Conservation (phyloP, 495 filamentous ascomycete species). For the Penicillium antarcticum region DNA sequence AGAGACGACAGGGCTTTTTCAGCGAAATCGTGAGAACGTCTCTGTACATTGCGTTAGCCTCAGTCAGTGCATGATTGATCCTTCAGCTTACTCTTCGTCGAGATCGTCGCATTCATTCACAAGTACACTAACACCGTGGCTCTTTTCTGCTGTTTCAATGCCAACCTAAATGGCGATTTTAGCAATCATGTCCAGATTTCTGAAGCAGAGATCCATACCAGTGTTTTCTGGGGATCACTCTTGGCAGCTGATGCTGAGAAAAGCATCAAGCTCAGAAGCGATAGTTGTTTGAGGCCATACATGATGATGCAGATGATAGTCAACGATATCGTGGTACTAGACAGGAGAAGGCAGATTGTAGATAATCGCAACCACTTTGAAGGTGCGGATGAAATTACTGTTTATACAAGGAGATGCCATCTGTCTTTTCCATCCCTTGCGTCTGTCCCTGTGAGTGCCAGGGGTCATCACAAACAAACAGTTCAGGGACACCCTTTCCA, state of each 20-base stretch:
- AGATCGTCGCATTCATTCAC: constrained; percentile 24
- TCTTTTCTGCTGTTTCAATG: constrained; percentile 19
- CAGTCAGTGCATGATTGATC: not conserved
- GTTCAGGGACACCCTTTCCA: not conserved
- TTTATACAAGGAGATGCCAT: not conserved
- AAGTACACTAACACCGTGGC: constrained; percentile 16
- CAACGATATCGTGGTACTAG: not conserved
- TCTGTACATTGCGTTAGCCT: constrained; percentile 5
- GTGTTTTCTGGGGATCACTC: constrained; percentile 10
- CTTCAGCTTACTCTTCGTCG: constrained; percentile 22
- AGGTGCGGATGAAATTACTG: not conserved
- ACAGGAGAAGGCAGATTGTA: not conserved
- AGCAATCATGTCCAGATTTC: not conserved
- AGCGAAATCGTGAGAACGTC: constrained; percentile 23
- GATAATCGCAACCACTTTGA: not conserved
- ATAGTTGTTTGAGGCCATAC: constrained; percentile 23
- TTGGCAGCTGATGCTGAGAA: constrained; percentile 17
- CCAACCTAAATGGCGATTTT: constrained; percentile 16
- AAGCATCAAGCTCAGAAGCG: constrained; percentile 23
- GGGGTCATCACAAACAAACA: not conserved
- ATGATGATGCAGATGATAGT: constrained; percentile 9
- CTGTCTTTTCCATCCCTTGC: constrained; percentile 7
- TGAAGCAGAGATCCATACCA: not conserved
- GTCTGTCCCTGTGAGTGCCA: constrained; percentile 1
- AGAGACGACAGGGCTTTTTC: constrained; percentile 22